phyloP scores from a whole-genome alignment of 768 basidiomycete species.

The Mycena olivaceomarginata region DNA sequence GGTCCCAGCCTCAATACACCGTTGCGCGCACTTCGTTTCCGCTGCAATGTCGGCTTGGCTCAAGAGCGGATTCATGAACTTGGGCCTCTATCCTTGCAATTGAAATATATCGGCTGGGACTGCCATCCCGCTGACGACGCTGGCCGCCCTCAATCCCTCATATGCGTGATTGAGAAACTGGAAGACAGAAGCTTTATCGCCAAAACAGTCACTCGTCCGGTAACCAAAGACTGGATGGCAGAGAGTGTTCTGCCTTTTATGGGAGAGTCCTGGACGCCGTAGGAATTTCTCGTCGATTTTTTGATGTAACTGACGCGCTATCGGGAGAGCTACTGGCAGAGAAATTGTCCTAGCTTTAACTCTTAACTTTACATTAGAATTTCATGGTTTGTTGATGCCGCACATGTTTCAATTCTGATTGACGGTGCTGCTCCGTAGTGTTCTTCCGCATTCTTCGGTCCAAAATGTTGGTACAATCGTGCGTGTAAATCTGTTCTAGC shows the following conservation, averaged over 20 bases:
- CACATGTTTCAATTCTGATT: too few relatives aligned
- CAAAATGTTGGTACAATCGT: too few relatives aligned
- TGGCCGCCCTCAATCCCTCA: background rate
- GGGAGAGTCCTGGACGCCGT: constrained; percentile 8
- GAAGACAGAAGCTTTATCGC: background rate
- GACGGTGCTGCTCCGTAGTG: too few relatives aligned
- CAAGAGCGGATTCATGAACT: background rate
- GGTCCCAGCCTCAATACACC: background rate
- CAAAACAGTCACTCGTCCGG: background rate
- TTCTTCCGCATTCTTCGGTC: too few relatives aligned
- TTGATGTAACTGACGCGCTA: too few relatives aligned
- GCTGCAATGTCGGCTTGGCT: background rate
- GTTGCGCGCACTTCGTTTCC: background rate
- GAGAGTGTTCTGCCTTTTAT: background rate
- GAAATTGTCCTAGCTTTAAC: too few relatives aligned
- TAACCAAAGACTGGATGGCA: background rate
- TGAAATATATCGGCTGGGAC: constrained; percentile 13
- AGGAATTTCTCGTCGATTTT: background rate
- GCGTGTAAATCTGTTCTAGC: too few relatives aligned
- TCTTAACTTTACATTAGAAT: too few relatives aligned
- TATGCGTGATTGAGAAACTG: background rate
- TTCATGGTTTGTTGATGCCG: too few relatives aligned
- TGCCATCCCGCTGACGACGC: too few relatives aligned
- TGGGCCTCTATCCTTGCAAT: background rate
- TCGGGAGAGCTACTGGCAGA: too few relatives aligned